Percentiles rank a stretch among this genome's conserved stretches.
Evolutionary conservation across 2,329 filamentous ascomycete species (phyloP).

Genomic region (Paecilomyces sp.): DNA sequence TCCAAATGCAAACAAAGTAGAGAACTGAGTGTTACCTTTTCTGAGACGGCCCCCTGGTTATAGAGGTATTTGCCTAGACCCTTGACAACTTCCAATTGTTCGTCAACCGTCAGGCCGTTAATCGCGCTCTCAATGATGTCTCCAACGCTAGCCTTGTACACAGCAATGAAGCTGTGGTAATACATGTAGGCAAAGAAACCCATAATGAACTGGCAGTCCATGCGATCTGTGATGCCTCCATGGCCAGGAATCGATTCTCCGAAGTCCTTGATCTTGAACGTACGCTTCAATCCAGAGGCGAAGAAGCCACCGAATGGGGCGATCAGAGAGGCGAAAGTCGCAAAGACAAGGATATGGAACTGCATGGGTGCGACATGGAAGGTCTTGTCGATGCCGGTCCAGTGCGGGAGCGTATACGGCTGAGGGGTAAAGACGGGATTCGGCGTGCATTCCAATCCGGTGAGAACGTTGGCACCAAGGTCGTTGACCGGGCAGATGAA

Average conservation of each 20-base stretch:
- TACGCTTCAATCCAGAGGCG: slow-evolving; percentile 92
- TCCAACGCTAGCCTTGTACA: slow-evolving; percentile 77
- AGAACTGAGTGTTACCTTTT: slow-evolving; percentile 37
- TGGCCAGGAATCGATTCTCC: slow-evolving; percentile 96
- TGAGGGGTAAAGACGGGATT: slow-evolving; percentile 87
- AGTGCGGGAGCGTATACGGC: slow-evolving; percentile 64
- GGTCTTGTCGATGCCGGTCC: slow-evolving; percentile 64
- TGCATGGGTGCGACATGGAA: slow-evolving; percentile 82
- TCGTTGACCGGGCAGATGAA: slow-evolving; percentile 98
- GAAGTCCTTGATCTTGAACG: slow-evolving; percentile 99
- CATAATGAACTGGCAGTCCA: slow-evolving; percentile 99
- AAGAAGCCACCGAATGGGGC: slow-evolving; percentile 98
- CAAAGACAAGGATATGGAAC: slow-evolving; percentile 82
- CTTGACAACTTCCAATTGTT: slow-evolving; percentile 74
- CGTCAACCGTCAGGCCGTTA: slow-evolving; percentile 75
- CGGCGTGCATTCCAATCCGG: slow-evolving; percentile 77
- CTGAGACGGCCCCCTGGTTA: slow-evolving; percentile 53
- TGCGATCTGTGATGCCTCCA: slow-evolving; percentile 95
- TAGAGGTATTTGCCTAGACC: slow-evolving; percentile 57
- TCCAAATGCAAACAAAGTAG: neutral
- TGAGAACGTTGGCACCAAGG: slow-evolving; percentile 86
- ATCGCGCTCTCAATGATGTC: slow-evolving; percentile 87
- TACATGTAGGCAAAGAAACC: slow-evolving; percentile 98
- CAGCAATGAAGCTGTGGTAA: slow-evolving; percentile 93
- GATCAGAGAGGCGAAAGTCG: slow-evolving; percentile 91